A percentile compares a stretch with the other conserved stretches of the same genome.
phyloP scores from a whole-genome alignment of 2,329 filamentous ascomycete genomes.

The Ophiostoma sp. region DNA sequence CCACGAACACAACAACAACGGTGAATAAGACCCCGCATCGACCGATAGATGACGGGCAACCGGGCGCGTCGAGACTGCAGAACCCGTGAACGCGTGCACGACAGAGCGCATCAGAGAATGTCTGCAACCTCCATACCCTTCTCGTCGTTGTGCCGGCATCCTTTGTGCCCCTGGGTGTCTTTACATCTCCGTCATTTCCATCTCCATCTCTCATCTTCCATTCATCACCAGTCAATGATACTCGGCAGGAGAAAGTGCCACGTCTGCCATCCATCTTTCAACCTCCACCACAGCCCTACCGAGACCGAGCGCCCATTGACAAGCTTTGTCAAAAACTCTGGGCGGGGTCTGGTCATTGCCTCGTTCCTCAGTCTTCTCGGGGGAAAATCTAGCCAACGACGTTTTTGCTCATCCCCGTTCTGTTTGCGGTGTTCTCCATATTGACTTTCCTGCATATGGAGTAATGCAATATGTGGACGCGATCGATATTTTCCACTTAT shows the following conservation, averaged over 20 bases:
- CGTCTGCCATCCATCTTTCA: background rate
- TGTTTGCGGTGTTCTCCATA: background rate
- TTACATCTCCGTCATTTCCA: background rate
- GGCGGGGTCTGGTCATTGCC: background rate
- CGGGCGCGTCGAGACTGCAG: background rate
- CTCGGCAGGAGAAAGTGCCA: background rate
- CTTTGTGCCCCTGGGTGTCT: background rate
- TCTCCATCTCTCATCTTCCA: background rate
- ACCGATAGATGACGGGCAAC: background rate
- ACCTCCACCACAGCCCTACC: conserved; percentile 6
- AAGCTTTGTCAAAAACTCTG: background rate
- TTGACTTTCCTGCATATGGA: background rate
- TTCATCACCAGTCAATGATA: background rate
- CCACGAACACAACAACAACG: background rate
- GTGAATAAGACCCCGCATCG: background rate
- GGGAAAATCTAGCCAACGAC: background rate
- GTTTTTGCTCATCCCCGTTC: background rate
- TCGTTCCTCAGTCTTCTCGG: background rate
- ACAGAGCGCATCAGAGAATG: background rate
- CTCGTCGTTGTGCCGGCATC: background rate
- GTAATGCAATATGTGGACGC: background rate
- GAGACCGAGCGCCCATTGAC: background rate
- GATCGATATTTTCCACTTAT: background rate
- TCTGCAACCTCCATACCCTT: background rate
- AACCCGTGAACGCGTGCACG: conserved; percentile 9